Evolutionary conservation across 176 grass and related monocot genomes (phyloP).

Genomic region (Thalia dealbata): DNA sequence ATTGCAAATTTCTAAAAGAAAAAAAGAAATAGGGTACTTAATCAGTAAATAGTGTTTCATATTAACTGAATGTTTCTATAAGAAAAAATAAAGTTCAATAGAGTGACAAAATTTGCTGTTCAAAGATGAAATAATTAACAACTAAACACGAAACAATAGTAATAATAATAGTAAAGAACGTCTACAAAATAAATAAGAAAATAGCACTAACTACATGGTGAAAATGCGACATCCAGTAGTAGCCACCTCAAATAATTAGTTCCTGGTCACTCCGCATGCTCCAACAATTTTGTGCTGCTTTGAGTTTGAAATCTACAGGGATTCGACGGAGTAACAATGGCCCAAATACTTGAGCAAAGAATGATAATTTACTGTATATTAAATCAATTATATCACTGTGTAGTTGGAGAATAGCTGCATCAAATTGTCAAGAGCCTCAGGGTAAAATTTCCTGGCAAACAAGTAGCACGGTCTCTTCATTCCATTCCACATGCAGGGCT

Average conservation of each 20-base stretch:
- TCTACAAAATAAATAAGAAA: conserved; percentile 28
- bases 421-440: conserved; percentile 65
- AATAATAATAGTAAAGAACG: too few species aligned
- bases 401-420: conserved; percentile 76
- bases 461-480: conserved; percentile 91
- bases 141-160: too few species aligned
- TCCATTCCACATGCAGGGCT: conserved; percentile 86
- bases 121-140: background rate
- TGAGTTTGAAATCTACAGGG: conserved; percentile 56
- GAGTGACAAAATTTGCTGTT: conserved; percentile 6
- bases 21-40: conserved; percentile 12
- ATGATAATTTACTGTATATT: conserved; percentile 11
- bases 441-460: conserved; percentile 89
- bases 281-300: conserved; percentile 24
- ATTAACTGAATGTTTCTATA: background rate
- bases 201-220: background rate
- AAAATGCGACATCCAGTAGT: conserved; percentile 33
- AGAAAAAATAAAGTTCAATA: conserved; percentile 21
- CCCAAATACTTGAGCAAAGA: conserved; percentile 23
- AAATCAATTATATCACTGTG: conserved; percentile 57
- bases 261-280: conserved; percentile 24
- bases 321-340: conserved; percentile 4
- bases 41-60: conserved; percentile 23
- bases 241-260: conserved; percentile 33
- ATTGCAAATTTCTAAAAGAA: background rate